These are phyloP conservation scores for Boehmeria nivea DNA, from an alignment of 306 rosid genomes.

Conservation along the genomic window DNA sequence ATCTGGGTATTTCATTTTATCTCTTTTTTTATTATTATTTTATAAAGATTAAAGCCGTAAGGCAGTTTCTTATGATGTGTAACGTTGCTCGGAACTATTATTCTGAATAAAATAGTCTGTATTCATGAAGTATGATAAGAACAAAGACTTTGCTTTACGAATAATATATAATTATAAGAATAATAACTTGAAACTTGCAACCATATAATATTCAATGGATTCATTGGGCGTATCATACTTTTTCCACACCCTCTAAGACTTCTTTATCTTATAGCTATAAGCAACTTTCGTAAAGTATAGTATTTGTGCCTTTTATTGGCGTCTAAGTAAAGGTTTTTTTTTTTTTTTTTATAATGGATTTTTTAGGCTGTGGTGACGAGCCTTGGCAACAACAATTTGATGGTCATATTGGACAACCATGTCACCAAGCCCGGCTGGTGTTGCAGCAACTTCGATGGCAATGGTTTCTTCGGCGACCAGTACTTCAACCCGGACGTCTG, in stretches of 20 bases:
- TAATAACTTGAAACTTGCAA: neutral
- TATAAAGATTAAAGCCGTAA: too few relatives aligned
- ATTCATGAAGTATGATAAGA: neutral
- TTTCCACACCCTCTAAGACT: neutral
- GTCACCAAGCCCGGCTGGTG: slow-evolving; percentile 79
- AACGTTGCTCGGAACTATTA: too few relatives aligned
- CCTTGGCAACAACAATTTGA: slow-evolving; percentile 55
- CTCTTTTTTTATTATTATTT: too few relatives aligned
- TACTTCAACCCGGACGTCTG: slow-evolving; percentile 60
- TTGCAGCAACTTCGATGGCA: slow-evolving; percentile 57
- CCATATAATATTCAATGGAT: neutral
- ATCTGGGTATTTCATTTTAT: neutral
- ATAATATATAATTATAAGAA: too few relatives aligned
- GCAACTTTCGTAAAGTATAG: too few relatives aligned
- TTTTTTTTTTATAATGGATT: too few relatives aligned
- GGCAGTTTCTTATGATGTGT: too few relatives aligned
- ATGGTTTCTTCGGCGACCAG: slow-evolving; percentile 73
- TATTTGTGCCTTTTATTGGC: too few relatives aligned
- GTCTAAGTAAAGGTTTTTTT: too few relatives aligned
- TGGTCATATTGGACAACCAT: slow-evolving; percentile 84
- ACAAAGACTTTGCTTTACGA: neutral
- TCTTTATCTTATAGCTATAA: neutral
- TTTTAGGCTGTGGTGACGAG: slow-evolving; percentile 56
- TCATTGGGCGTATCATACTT: too few relatives aligned
- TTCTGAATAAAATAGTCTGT: too few relatives aligned